Percentiles rank a stretch among this genome's conserved stretches.
These are phyloP conservation scores for Syzygium malaccense DNA, from an alignment of 441 rosid species.

Conservation along the genomic window DNA sequence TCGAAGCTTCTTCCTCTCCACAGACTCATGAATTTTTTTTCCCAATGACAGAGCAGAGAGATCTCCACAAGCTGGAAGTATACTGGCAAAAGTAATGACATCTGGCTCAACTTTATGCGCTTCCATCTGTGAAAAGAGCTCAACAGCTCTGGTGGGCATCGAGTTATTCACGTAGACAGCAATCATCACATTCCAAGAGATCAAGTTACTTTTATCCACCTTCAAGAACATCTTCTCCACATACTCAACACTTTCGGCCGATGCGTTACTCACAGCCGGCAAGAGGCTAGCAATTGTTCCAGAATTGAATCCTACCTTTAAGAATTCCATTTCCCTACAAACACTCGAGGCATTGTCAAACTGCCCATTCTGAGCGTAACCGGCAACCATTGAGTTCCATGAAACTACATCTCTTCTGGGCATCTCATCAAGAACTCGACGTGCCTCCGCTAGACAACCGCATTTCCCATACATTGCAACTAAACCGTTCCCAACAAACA, in stretches of 20 bases:
- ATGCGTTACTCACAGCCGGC: constrained; percentile 44
- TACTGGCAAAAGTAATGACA: constrained; percentile 40
- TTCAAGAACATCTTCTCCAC: constrained; percentile 38
- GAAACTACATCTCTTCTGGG: constrained; percentile 43
- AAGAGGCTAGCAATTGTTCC: constrained; percentile 59
- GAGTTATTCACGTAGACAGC: constrained; percentile 37
- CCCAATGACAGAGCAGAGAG: constrained; percentile 44
- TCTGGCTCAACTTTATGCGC: constrained; percentile 37
- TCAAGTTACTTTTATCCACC: constrained; percentile 27
- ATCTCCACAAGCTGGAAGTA: constrained; percentile 59
- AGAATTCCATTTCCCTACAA: constrained; percentile 41
- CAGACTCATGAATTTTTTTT: constrained; percentile 34
- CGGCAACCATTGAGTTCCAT: constrained; percentile 59
- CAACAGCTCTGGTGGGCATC: constrained; percentile 41
- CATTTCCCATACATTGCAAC: constrained; percentile 56
- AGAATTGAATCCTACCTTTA: constrained; percentile 29
- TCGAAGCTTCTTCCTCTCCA: constrained; percentile 30
- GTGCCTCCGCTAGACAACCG: constrained; percentile 33
- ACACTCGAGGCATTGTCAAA: constrained; percentile 45
- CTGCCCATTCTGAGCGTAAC: constrained; percentile 42
- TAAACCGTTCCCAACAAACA: constrained; percentile 47
- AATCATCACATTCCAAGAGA: constrained; percentile 61
- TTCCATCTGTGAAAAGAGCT: constrained; percentile 35
- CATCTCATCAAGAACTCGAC: constrained; percentile 45
- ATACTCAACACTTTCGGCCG: constrained; percentile 26